Base-by-base conservation (phyloP, 345 rosid species). In the Schrenkiella parvula region DNA sequence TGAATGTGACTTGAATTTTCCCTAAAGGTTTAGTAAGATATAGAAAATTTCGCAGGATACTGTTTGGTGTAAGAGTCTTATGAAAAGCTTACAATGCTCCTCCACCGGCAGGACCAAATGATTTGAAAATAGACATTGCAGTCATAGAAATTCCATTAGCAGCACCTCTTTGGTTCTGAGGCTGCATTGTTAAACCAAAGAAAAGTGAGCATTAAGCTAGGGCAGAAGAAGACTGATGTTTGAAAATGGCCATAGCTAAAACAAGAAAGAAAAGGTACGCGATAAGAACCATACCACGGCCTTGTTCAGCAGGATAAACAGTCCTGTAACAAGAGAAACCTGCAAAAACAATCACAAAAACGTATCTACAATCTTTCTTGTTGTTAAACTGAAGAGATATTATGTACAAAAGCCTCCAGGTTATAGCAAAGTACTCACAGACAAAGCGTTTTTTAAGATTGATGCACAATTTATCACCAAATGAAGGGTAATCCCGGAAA, bases 71-170 rank as follows among this genome's bases (percentile, higher is more conserved):
- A 34, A 23, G 11, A 21, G 29, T 48, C 22, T 6, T 2, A 25
- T 15, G 47, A 57, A 58, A 22, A 62, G 60, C 76, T 53, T 72
- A 72, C 76, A 72, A 54, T 46, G 22, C 32, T 15, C 76, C 70
- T 63, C 76, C 70, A 51, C 70, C 64, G 1, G 76, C 76, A 4
- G 76, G 76, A 12, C 76, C 76, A 64, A 72, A 52, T 51, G 76
- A 62, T 52, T 63, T 72, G 63, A 72, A 72, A 63, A 64, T 44
- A 34, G 70, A 72, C 76, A 64, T 72, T 10, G 70, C 76, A 0
- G 71, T 62, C 76, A 64, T 72, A 43, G 76, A 72, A 39, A 72
- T n/a, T 18, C 76, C 76, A 64, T 52, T 72, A 51, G 71, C 76
- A 52, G 63, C 71, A 29, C 76, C 71, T 52, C 71, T 52, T 28